Evolutionary conservation across 805 yeast genomes (phyloP), one percentile per base, ranked within the genome.

Genomic region (Candida ipomoeae): DNA sequence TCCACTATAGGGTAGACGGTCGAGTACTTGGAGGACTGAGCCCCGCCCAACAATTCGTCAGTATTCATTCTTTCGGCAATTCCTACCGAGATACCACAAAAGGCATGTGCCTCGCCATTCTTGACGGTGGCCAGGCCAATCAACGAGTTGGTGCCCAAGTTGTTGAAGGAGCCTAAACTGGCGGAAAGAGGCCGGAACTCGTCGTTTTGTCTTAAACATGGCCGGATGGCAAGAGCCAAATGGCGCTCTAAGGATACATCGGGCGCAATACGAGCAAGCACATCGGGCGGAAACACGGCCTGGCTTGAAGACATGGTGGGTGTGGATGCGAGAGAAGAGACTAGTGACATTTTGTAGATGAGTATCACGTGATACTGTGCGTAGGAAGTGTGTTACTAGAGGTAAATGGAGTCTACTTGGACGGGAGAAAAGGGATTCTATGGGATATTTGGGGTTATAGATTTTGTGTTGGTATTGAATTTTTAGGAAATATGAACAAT

Each of bases 211-310:
- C 97, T 78, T 45, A 84, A 68, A 43, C 83, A 80, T 8, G 97
- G 96, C 55, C 97, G 82, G 20, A 85, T 62, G 0, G 94, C 92
- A 17, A 82, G 70, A 17, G 85, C 78, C 14, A 91, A 65, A 65
- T 89, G 96, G 61, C 95, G 79, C 62, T 87, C 86, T 40, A 91
- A 73, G 5, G 92, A 86, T 13, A 87, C 64, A 50, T 89, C 96
- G 1, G 97, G 97, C 1, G 95, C 89, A 35, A 91, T 79, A 47
- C 94, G 73, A 1, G 94, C 90, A 40, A 91, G 71, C 10, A 89
- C 89, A 23, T 84, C 86, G 0, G 96, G 92, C 1, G 94, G 84
- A 64, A 90, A 89, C 4, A 80, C 70, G 34, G 86, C 74, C 38
- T 57, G 58, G 18, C 43, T 38, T 15, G 44, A 41, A n/a, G 52